Conservation (phyloP, 2,329 filamentous ascomycete species). For the Botrytis deweyae region DNA sequence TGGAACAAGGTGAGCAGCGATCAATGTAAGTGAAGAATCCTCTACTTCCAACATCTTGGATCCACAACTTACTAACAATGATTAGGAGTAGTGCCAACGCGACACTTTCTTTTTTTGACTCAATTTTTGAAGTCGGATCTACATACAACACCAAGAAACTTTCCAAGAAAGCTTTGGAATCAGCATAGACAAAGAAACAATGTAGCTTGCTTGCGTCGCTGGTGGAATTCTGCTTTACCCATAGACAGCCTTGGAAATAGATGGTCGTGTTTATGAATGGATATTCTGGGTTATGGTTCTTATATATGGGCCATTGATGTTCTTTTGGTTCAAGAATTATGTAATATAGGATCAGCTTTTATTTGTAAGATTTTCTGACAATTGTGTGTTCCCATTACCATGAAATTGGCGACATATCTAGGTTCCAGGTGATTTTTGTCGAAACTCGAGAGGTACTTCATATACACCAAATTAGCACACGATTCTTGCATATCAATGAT, state of each 20-base stretch:
- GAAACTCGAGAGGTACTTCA: too few relatives aligned
- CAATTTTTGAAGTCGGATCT: slow-evolving; percentile 5
- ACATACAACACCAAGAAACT: slow-evolving; percentile 16
- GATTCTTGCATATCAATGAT: neutral
- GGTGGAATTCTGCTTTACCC: neutral
- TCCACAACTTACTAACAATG: neutral
- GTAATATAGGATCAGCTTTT: neutral
- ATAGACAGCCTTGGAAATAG: neutral
- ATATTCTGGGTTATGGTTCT: neutral
- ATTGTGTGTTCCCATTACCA: neutral
- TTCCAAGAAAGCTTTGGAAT: neutral
- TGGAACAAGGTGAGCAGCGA: neutral
- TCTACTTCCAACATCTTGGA: neutral
- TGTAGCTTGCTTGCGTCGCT: neutral
- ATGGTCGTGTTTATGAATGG: neutral
- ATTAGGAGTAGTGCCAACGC: neutral
- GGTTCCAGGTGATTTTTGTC: neutral
- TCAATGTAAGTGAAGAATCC: neutral
- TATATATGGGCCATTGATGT: neutral
- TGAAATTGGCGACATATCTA: neutral
- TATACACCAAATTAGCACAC: neutral
- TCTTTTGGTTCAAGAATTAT: neutral
- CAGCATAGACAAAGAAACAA: neutral
- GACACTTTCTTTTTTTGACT: slow-evolving; percentile 8
- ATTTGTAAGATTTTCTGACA: too few relatives aligned